Evolutionary conservation across 139 green algal genomes (phyloP).

Genomic region (Microglena sp.): DNA sequence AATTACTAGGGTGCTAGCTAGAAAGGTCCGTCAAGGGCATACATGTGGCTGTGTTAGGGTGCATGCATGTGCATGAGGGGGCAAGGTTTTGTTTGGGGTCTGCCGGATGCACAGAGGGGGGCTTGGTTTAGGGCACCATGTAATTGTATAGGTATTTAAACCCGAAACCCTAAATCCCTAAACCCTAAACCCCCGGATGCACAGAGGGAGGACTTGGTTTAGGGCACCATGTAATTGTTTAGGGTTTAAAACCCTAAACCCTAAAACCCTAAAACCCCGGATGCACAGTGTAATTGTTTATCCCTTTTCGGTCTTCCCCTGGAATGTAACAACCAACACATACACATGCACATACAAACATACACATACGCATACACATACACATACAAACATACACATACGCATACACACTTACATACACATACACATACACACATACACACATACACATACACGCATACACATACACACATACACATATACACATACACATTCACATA

Average conservation of each 20-base stretch:
- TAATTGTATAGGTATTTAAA: no score
- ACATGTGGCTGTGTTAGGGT: slow-evolving; percentile 1
- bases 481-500: neutral
- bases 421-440: slow-evolving; percentile 15
- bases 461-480: slow-evolving; percentile 14
- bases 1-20: neutral
- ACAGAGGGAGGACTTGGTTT: no score
- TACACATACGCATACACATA: slow-evolving; percentile 8
- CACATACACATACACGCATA: slow-evolving; percentile 12
- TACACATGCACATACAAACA: slow-evolving; percentile 10
- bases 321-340: no score
- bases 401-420: slow-evolving; percentile 11
- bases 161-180: no score
- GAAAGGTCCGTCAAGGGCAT: neutral
- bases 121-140: no score
- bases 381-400: slow-evolving; percentile 9
- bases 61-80: neutral
- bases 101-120: no score
- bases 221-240: no score
- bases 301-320: neutral
- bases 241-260: no score
- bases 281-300: neutral
- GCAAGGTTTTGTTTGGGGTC: slow-evolving; percentile 4
- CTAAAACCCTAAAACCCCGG: no score
- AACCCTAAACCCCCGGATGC: no score